Evolutionary conservation across 2,329 filamentous ascomycete genomes (phyloP).

Genomic region (Chaetomium olivaceum): DNA sequence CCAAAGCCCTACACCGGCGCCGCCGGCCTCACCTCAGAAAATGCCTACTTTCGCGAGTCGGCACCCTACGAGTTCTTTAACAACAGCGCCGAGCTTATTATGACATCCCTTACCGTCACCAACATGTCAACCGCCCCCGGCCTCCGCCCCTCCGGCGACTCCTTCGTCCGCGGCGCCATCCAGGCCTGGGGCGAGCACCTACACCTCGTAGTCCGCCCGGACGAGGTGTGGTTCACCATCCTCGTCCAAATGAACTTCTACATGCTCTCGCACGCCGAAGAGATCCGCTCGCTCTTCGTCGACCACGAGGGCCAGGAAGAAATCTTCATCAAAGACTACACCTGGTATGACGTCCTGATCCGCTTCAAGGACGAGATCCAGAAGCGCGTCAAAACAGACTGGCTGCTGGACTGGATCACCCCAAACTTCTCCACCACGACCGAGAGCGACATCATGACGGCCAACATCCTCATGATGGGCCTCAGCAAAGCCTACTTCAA

Average conservation of each 20-base stretch:
- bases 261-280: constrained; percentile 49
- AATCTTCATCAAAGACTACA: constrained; percentile 37
- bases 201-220: constrained; percentile 51
- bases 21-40: constrained; percentile 3
- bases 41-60: constrained; percentile 22
- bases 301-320: constrained; percentile 45
- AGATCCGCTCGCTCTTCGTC: constrained; percentile 49
- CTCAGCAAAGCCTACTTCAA: constrained; percentile 44
- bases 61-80: constrained; percentile 29
- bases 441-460: constrained; percentile 42
- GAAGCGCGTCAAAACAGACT: constrained; percentile 42
- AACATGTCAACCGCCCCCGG: constrained; percentile 8
- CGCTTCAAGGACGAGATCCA: constrained; percentile 45
- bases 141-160: constrained; percentile 37
- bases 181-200: constrained; percentile 53
- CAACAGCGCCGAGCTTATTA: constrained; percentile 28
- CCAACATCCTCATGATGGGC: constrained; percentile 48
- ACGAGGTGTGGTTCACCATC: constrained; percentile 58
- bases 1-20: constrained; percentile 24
- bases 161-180: constrained; percentile 48
- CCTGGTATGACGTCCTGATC: constrained; percentile 29
- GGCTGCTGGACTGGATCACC: constrained; percentile 45
- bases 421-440: constrained; percentile 47
- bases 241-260: constrained; percentile 53
- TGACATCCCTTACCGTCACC: constrained; percentile 29